A percentile compares a stretch with the other conserved stretches of the same genome.
Conservation (phyloP, 805 yeast species). For the Kluyveromyces dobzhanskii region DNA sequence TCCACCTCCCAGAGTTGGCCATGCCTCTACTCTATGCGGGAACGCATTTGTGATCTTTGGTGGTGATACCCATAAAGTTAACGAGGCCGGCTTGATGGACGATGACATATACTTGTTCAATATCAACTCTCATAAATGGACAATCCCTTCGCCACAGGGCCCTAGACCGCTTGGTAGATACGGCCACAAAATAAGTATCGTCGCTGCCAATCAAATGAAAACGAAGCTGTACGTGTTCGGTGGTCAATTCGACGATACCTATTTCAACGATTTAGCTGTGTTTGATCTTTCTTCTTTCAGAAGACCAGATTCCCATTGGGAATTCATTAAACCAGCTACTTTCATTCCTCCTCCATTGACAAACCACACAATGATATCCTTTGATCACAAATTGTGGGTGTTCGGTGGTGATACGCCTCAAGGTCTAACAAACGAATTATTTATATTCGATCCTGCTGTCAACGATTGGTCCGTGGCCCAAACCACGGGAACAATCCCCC, state of each 20-base stretch:
- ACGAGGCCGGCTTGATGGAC: conserved; percentile 75
- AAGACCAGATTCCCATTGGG: conserved; percentile 81
- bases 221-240: conserved; percentile 76
- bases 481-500: conserved; percentile 52
- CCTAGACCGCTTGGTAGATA: conserved; percentile 84
- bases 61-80: conserved; percentile 83
- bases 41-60: conserved; percentile 94
- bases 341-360: conserved; percentile 65
- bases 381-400: conserved; percentile 68
- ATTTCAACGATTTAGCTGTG: conserved; percentile 73
- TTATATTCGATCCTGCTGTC: conserved; percentile 64
- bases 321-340: conserved; percentile 48
- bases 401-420: conserved; percentile 89
- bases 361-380: conserved; percentile 82
- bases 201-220: conserved; percentile 51
- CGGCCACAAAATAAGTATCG: conserved; percentile 83
- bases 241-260: conserved; percentile 82
- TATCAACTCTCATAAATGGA: conserved; percentile 70
- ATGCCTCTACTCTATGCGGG: conserved; percentile 84
- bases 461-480: conserved; percentile 65
- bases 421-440: conserved; percentile 63
- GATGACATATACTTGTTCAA: conserved; percentile 84
- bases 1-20: conserved; percentile 96
- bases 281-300: conserved; percentile 85
- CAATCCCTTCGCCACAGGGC: conserved; percentile 66